Base-by-base conservation (phyloP, 1,284 basidiomycete species). In the Stygiomarasmius scandens region DNA sequence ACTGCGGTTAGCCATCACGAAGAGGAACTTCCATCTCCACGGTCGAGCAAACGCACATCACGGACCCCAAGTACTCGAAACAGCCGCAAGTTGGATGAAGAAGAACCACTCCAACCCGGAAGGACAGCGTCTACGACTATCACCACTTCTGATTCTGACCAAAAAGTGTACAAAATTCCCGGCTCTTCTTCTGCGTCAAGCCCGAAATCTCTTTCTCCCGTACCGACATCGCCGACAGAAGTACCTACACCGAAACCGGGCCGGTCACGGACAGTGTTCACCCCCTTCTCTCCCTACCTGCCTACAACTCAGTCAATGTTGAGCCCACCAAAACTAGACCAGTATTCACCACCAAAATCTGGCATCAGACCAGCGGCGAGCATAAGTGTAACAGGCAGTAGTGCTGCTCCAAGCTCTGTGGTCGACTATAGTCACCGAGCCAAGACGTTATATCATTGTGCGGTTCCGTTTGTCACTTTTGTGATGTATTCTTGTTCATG, bases 371-470 rank as follows among this genome's bases (percentile, higher is more conserved):
- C 5, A 12, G 29, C 34, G 4, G 16, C 51, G 10, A 49, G 50
- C 24, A 47, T 48, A 6, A 32, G 44, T 14, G 49, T 38, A 25
- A 34, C 23, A 23, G 50, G 45, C 16, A 54, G 47, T 41, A 45
- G 41, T 24, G 24, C 19, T 41, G 58, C 53, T 16, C 34, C 46
- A 9, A 59, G 58, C 49, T 55, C 58, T 9, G 46, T 52, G 10
- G 45, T 47, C 29, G 52, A 49, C 2, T 59, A 55, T 44, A 23
- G 36, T 3, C 54, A 52, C 24, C 51, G 38, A 34, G 58, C 58
- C 23, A 32, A 46, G 24, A 45, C 54, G 16, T 34, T 52, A 4
- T 59, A 49, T 24, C 49, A 55, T 34, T 59, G 58, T 56, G 23
- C 41, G 58, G 49, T 16, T 4, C 24, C 38, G 41, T 23, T 41